Evolutionary conservation across 2,329 filamentous ascomycete species (phyloP).

Genomic region (Phialophora tarda): DNA sequence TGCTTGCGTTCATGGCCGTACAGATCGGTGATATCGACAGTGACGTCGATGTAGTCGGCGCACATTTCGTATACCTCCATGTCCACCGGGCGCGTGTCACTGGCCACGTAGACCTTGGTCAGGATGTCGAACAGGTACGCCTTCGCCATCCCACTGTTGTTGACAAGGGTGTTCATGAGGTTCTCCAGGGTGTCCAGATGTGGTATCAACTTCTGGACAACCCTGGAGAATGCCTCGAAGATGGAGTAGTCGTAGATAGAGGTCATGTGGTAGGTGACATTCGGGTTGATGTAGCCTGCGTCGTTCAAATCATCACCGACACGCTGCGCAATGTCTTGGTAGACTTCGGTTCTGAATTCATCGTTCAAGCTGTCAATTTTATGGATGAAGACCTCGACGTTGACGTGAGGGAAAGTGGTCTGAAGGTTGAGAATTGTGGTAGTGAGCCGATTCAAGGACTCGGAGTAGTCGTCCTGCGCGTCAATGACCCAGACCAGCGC

Average conservation of each 20-base stretch:
- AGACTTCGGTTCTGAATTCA: slow-evolving; percentile 94
- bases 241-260: slow-evolving; percentile 99
- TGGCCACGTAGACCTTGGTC: slow-evolving; percentile 98
- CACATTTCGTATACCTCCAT: slow-evolving; percentile 98
- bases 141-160: slow-evolving; percentile 94
- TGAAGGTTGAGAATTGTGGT: slow-evolving; percentile 87
- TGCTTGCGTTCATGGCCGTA: slow-evolving; percentile 68
- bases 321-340: slow-evolving; percentile 93
- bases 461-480: slow-evolving; percentile 95
- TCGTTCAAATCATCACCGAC: slow-evolving; percentile 97
- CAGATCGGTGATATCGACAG: slow-evolving; percentile 94
- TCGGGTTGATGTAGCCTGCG: slow-evolving; percentile 88
- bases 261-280: slow-evolving; percentile 92
- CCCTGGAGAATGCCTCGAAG: slow-evolving; percentile 97
- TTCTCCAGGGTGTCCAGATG: slow-evolving; percentile 91
- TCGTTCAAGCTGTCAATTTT: slow-evolving; percentile 98
- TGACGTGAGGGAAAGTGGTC: slow-evolving; percentile 87
- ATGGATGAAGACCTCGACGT: slow-evolving; percentile 98
- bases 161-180: slow-evolving; percentile 90
- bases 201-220: slow-evolving; percentile 96
- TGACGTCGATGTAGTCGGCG: slow-evolving; percentile 97
- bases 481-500: slow-evolving; percentile 98
- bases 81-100: slow-evolving; percentile 89
- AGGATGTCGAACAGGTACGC: slow-evolving; percentile 97
- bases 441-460: slow-evolving; percentile 85